Evolutionary conservation across 768 basidiomycete species (phyloP).

Genomic region (Fomitopsis pulvina): DNA sequence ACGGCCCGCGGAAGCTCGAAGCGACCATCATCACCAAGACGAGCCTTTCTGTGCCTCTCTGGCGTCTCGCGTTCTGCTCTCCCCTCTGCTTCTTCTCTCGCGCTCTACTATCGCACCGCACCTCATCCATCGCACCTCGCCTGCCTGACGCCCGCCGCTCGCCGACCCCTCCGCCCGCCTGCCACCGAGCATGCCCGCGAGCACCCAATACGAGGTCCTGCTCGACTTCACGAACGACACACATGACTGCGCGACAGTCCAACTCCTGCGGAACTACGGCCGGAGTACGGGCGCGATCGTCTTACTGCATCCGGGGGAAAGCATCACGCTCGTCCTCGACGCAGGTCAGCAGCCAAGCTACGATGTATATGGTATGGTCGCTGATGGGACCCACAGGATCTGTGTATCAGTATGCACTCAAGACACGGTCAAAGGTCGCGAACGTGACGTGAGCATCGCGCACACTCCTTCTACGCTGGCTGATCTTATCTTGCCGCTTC

Average conservation of each 20-base stretch:
- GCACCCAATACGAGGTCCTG: conserved; percentile 58
- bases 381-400: conserved; percentile 32
- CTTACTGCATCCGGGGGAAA: conserved; percentile 55
- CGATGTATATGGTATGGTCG: neutral
- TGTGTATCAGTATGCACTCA: conserved; percentile 63
- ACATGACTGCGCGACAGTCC: conserved; percentile 54
- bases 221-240: conserved; percentile 70
- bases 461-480: conserved; percentile 4
- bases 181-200: conserved; percentile 44
- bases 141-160: conserved; percentile 6
- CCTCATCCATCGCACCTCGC: conserved; percentile 9
- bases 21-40: conserved; percentile 13
- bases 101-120: conserved; percentile 17
- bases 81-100: conserved; percentile 25
- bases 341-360: conserved; percentile 27
- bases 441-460: conserved; percentile 56
- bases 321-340: conserved; percentile 59
- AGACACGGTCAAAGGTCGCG: conserved; percentile 56
- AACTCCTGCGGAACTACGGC: conserved; percentile 60
- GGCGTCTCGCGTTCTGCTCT: conserved; percentile 20
- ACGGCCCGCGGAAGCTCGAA: conserved; percentile 22
- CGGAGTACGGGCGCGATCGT: conserved; percentile 46
- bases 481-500: conserved; percentile 2
- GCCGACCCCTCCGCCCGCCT: conserved; percentile 1
- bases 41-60: conserved; percentile 18